Evolutionary conservation across 805 yeast genomes (phyloP).

Genomic region (Saccharomyces cerevisiae): DNA sequence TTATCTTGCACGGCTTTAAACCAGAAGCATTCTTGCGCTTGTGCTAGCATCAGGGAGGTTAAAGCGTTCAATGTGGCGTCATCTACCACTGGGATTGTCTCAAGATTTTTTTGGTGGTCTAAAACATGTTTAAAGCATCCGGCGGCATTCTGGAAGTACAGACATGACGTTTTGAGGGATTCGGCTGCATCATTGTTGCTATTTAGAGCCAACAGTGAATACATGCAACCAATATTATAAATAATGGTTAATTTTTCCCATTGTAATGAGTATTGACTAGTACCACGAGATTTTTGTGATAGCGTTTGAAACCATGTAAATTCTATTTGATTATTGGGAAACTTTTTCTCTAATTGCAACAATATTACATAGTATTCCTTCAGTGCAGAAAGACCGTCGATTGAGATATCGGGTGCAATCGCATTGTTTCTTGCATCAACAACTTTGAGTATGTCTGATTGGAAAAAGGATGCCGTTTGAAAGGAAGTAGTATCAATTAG

Average conservation of each 20-base stretch:
- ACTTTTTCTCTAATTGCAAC: conserved; percentile 40
- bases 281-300: conserved; percentile 45
- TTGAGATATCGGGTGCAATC: conserved; percentile 30
- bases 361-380: conserved; percentile 43
- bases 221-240: conserved; percentile 61
- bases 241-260: conserved; percentile 57
- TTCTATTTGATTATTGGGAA: conserved; percentile 52
- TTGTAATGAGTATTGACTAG: conserved; percentile 40
- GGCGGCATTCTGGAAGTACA: conserved; percentile 62
- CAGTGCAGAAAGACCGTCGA: conserved; percentile 33
- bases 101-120: conserved; percentile 7
- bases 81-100: conserved; percentile 32
- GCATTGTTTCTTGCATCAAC: conserved; percentile 38
- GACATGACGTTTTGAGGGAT: conserved; percentile 54
- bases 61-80: conserved; percentile 43
- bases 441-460: conserved; percentile 36
- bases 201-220: conserved; percentile 46
- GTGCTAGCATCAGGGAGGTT: conserved; percentile 55
- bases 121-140: conserved; percentile 46
- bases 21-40: conserved; percentile 86
- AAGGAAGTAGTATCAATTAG: conserved; percentile 42
- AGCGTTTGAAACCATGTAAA: conserved; percentile 72
- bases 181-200: conserved; percentile 39
- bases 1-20: conserved; percentile 44
- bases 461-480: conserved; percentile 37